These are phyloP conservation scores for Amanita fuliginea DNA, from an alignment of 768 basidiomycete genomes.

Conservation along the genomic window DNA sequence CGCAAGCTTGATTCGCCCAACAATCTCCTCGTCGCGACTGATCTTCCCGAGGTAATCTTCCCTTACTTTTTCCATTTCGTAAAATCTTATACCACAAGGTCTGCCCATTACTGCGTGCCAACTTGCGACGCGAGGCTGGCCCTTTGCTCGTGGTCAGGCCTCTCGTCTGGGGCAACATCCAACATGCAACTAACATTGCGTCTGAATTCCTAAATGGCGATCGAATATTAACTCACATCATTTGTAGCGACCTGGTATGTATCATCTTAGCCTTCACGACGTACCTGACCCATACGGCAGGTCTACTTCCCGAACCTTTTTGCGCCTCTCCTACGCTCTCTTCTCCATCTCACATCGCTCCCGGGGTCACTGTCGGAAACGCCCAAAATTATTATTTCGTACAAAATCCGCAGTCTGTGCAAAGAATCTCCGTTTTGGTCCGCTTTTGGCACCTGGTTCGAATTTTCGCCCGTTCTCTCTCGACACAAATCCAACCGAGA, in stretches of 20 bases:
- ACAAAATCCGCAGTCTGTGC: conserved; percentile 61
- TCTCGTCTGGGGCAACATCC: conserved; percentile 57
- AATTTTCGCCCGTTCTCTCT: conserved; percentile 44
- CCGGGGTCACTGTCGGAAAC: conserved; percentile 21
- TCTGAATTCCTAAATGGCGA: conserved; percentile 21
- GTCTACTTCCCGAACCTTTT: conserved; percentile 82
- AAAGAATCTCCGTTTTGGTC: conserved; percentile 74
- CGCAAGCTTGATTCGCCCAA: conserved; percentile 23
- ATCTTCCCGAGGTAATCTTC: conserved; percentile 59
- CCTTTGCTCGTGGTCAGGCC: conserved; percentile 35
- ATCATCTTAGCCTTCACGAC: not conserved
- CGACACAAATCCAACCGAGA: conserved; percentile 4
- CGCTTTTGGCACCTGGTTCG: conserved; percentile 73
- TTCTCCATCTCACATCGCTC: conserved; percentile 60
- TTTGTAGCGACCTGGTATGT: conserved; percentile 80
- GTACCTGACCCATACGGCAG: conserved; percentile 34
- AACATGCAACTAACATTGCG: conserved; percentile 30
- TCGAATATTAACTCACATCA: conserved; percentile 44
- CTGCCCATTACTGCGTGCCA: conserved; percentile 32
- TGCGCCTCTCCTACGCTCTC: conserved; percentile 62
- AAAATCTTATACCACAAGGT: conserved; percentile 20
- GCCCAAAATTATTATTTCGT: conserved; percentile 50
- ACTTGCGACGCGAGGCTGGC: conserved; percentile 16
- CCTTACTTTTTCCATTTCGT: no score
- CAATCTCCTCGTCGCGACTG: conserved; percentile 51